Evolutionary conservation across 1,139 yeast genomes (phyloP).

Genomic region (Spencermartinsiella ligniputridi): DNA sequence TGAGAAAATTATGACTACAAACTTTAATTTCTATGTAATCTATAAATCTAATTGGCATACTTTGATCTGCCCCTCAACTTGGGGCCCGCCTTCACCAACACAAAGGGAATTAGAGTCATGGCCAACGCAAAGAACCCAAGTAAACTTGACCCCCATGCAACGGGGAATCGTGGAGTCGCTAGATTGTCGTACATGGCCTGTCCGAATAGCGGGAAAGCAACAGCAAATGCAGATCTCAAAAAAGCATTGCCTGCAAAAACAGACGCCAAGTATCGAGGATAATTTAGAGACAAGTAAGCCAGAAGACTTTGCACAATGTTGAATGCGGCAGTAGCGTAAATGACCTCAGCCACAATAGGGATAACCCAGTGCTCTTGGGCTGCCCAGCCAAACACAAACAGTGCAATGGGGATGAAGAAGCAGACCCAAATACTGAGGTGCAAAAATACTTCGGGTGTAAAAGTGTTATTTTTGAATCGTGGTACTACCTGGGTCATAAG

Average conservation of each 20-base stretch:
- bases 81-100: conserved; percentile 20
- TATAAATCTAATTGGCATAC: conserved; percentile 30
- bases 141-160: conserved; percentile 53
- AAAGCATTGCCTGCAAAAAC: conserved; percentile 56
- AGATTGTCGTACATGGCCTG: conserved; percentile 46
- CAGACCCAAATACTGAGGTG: conserved; percentile 46
- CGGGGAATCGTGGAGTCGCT: conserved; percentile 44
- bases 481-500: conserved; percentile 11
- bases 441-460: conserved; percentile 37
- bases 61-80: conserved; percentile 23
- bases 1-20: no score
- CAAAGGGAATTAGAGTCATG: conserved; percentile 40
- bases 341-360: conserved; percentile 60
- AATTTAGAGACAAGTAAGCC: conserved; percentile 65
- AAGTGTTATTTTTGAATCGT: conserved; percentile 28
- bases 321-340: conserved; percentile 72
- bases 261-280: conserved; percentile 66
- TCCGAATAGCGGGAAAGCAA: conserved; percentile 61
- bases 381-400: conserved; percentile 52
- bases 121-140: conserved; percentile 42
- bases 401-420: conserved; percentile 46
- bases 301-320: conserved; percentile 69
- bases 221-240: conserved; percentile 51
- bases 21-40: no score
- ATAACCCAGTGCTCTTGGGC: conserved; percentile 77